phyloP scores from a whole-genome alignment of 2,329 filamentous ascomycete genomes.

The Juglanconis juglandina region DNA sequence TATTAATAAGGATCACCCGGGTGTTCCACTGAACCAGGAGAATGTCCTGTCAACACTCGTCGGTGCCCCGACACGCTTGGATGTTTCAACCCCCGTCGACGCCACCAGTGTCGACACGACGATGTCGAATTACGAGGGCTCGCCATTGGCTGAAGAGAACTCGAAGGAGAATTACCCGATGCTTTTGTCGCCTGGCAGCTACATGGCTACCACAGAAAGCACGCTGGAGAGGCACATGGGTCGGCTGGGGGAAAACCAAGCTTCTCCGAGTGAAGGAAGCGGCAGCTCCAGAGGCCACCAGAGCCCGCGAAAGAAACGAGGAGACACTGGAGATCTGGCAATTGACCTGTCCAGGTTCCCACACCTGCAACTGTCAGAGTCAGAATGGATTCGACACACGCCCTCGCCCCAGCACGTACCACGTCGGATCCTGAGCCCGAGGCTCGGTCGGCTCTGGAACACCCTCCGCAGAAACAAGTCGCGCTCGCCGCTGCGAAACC shows the following conservation, averaged over 20 bases:
- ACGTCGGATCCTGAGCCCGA: slow-evolving; percentile 12
- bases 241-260: neutral
- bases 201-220: neutral
- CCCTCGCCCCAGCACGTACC: slow-evolving; percentile 11
- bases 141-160: neutral
- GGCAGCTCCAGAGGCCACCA: neutral
- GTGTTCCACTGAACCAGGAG: neutral
- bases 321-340: neutral
- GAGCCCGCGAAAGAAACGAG: neutral
- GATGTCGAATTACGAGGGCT: slow-evolving; percentile 9
- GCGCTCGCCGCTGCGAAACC: slow-evolving; percentile 7
- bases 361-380: slow-evolving; percentile 12
- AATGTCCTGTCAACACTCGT: neutral
- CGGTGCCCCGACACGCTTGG: neutral
- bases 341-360: slow-evolving; percentile 14
- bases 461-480: slow-evolving; percentile 14
- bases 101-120: neutral
- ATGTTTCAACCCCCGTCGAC: neutral
- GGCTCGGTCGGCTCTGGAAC: slow-evolving; percentile 14
- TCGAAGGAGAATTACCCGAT: neutral
- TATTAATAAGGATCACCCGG: slow-evolving; percentile 1
- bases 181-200: neutral
- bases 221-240: neutral
- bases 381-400: slow-evolving; percentile 11
- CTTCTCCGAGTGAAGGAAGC: neutral